Base-by-base conservation (phyloP, 164 flowering plant genomes). In the Pachysandra terminalis region DNA sequence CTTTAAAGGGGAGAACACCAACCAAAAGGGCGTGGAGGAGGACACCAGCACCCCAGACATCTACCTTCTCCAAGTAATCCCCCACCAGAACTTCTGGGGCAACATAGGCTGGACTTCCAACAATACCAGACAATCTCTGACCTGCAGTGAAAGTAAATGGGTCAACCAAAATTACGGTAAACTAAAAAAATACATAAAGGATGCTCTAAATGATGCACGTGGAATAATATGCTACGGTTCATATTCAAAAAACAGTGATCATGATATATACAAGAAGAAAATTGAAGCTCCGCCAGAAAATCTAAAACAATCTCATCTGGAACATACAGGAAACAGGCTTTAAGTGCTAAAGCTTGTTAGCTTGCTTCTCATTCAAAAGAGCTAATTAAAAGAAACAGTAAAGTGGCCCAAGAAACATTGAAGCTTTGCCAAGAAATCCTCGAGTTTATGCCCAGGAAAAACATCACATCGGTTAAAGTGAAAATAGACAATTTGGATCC, bases 21-120 rank as follows among this genome's bases (percentile, higher is more conserved):
- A 82, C 81, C 77, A 95, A 80, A 32, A 95, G 96, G 12, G 88
- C 94, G 74, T 95, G 90, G 25, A 95, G 81, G 56, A 95, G 95
- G 19, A 95, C 91, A 65, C 99, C 99, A 60, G 96, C 98, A 85
- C 97, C 82, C 97, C 99, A 95, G 16, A 92, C 85, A 77, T 95
- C 99, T 60, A 86, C 97, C 78, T 92, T 95, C 83, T 90, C 96
- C 0, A 91, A 80, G 73, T 95, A 95, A 65, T 90, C 77, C 17
- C 97, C 99, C 9, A 59, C 55, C 65, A 95, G 71, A 74, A 95
- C 97, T 75, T 95, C 99, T 7, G 99, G 99, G 19, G 97, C 99
- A 69, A 95, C 91, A 80, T 95, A 95, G 35, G 96, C 97, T 9
- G 97, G 97, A 73, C 99, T 95, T 66, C 99, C 99, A 62, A 87